Conservation (phyloP, 228 moss, liverwort and hornwort genomes). For the Sphagnum fallax region DNA sequence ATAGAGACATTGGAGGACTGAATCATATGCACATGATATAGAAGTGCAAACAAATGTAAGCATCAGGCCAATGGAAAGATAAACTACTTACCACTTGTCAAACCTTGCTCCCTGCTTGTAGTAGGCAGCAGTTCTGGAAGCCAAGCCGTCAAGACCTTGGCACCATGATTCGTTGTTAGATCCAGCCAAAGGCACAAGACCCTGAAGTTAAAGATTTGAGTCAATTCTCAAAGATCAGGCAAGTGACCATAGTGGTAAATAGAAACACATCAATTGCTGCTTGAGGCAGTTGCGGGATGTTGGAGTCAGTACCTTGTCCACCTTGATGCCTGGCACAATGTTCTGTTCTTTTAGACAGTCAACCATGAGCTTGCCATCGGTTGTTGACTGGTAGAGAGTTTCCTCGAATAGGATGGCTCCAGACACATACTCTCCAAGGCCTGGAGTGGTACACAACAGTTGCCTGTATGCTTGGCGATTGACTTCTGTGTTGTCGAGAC, state of each 20-base stretch:
- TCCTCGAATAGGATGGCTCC: slow-evolving; percentile 73
- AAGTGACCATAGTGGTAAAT: neutral
- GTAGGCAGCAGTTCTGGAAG: slow-evolving; percentile 29
- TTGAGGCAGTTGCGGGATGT: neutral
- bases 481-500: slow-evolving; percentile 54
- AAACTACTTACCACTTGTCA: slow-evolving; percentile 38
- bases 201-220: slow-evolving; percentile 6
- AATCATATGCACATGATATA: no score
- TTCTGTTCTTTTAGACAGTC: slow-evolving; percentile 24
- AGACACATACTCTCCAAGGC: slow-evolving; percentile 54
- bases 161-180: slow-evolving; percentile 70
- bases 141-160: slow-evolving; percentile 33
- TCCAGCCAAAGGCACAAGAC: slow-evolving; percentile 48
- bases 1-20: no score
- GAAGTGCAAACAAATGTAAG: no score
- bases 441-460: slow-evolving; percentile 43
- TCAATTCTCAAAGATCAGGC: neutral
- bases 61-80: neutral
- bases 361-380: slow-evolving; percentile 58
- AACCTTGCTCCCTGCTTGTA: slow-evolving; percentile 52
- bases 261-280: neutral
- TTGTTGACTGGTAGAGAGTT: slow-evolving; percentile 59
- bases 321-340: slow-evolving; percentile 66
- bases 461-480: slow-evolving; percentile 62
- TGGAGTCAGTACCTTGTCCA: slow-evolving; percentile 41